phyloP scores from a whole-genome alignment of 148 eudicot species.

The Simmondsia chinensis region DNA sequence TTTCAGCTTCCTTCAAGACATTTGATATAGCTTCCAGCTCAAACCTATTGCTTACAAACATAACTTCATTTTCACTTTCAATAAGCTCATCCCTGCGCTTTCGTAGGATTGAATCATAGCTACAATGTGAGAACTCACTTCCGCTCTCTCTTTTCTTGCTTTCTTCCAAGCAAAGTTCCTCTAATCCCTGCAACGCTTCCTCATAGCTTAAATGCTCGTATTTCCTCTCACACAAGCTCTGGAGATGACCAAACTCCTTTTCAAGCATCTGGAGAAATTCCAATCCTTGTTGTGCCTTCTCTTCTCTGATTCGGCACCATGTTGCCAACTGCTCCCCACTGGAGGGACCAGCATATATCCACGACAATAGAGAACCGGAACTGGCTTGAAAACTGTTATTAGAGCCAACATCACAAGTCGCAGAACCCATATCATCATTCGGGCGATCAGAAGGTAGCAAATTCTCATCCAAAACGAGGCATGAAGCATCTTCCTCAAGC shows the following conservation, averaged over 20 bases:
- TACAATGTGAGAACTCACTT: constrained; percentile 30
- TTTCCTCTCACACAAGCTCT: constrained; percentile 70
- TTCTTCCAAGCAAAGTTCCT: constrained; percentile 71
- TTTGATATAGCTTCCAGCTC: constrained; percentile 65
- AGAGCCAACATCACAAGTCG: constrained; percentile 8
- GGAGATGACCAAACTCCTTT: constrained; percentile 64
- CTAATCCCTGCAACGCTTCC: constrained; percentile 75
- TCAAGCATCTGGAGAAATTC: constrained; percentile 58
- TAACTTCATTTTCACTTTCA: constrained; percentile 36
- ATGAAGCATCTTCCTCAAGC: constrained; percentile 50
- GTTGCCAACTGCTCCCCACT: constrained; percentile 51
- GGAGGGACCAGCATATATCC: constrained; percentile 66
- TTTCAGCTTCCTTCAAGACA: constrained; percentile 75
- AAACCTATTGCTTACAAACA: constrained; percentile 40
- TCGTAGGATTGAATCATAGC: constrained; percentile 62
- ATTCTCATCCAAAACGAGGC: constrained; percentile 57
- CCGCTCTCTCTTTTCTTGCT: constrained; percentile 66
- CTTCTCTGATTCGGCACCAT: constrained; percentile 57
- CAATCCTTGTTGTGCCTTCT: constrained; percentile 56
- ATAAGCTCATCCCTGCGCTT: constrained; percentile 64
- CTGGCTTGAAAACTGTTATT: constrained; percentile 18
- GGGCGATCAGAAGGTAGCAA: constrained; percentile 26
- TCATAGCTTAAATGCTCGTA: constrained; percentile 58
- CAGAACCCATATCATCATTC: constrained; percentile 19
- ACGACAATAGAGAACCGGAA: constrained; percentile 62